phyloP scores from a whole-genome alignment of 805 yeast species.

The Myxozyma udenii region DNA sequence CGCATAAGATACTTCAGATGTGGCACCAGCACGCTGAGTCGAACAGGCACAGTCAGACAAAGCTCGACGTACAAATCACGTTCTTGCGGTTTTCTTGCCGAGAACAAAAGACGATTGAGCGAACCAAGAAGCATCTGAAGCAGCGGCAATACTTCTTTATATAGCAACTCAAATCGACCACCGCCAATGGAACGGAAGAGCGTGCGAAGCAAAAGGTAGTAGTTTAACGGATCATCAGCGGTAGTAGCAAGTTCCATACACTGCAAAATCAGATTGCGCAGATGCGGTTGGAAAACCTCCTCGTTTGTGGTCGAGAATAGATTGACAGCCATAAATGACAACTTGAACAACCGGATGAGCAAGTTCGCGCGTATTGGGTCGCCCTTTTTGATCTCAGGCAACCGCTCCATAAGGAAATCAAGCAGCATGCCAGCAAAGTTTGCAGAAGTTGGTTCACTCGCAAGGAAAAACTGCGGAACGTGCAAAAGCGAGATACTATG shows the following conservation, averaged over 20 bases:
- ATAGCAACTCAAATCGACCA: constrained; percentile 88
- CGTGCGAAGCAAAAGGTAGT: constrained; percentile 82
- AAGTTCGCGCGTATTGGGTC: constrained; percentile 76
- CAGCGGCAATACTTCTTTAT: constrained; percentile 89
- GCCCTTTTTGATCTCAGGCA: constrained; percentile 76
- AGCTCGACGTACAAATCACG: constrained; percentile 91
- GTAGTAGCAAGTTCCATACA: constrained; percentile 75
- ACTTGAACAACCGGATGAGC: constrained; percentile 78
- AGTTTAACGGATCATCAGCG: constrained; percentile 86
- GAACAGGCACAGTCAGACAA: constrained; percentile 92
- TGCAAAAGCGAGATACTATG: constrained; percentile 82
- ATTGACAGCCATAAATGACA: constrained; percentile 94
- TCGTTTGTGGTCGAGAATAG: constrained; percentile 84
- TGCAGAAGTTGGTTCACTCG: constrained; percentile 91
- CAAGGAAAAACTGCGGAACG: constrained; percentile 88
- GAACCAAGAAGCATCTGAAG: constrained; percentile 83
- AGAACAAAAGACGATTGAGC: constrained; percentile 73
- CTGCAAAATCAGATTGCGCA: constrained; percentile 75
- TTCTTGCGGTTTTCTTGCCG: constrained; percentile 84
- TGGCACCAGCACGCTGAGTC: constrained; percentile 90
- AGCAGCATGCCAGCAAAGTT: constrained; percentile 83
- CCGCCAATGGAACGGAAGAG: constrained; percentile 94
- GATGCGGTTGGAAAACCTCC: constrained; percentile 79
- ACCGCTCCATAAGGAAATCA: constrained; percentile 66
- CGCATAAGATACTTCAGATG: constrained; percentile 83